Evolutionary conservation across 2,329 filamentous ascomycete genomes (phyloP).

Genomic region (Fusarium subglutinans): DNA sequence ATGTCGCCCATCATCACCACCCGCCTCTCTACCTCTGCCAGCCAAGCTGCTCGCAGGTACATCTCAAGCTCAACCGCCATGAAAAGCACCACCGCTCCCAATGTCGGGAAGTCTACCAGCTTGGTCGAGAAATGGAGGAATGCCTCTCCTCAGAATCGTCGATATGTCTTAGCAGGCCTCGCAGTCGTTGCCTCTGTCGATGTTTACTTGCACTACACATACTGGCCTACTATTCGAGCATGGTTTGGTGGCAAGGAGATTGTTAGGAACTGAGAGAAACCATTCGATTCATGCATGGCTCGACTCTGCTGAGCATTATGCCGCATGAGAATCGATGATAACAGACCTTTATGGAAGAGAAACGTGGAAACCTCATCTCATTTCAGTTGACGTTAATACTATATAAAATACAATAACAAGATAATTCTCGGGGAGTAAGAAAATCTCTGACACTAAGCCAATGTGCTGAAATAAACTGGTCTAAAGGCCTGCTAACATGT

Average conservation of each 20-base stretch:
- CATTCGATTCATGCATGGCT: neutral
- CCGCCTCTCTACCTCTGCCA: constrained; percentile 28
- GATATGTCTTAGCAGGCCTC: constrained; percentile 37
- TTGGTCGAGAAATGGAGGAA: constrained; percentile 41
- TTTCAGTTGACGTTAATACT: neutral
- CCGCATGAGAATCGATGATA: neutral
- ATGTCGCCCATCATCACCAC: constrained; percentile 34
- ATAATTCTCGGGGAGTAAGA: no score
- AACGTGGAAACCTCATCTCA: neutral
- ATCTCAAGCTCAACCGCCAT: constrained; percentile 37
- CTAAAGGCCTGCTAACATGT: neutral
- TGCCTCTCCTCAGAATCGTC: constrained; percentile 41
- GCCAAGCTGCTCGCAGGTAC: constrained; percentile 19
- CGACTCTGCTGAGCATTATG: no score
- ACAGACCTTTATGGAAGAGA: neutral
- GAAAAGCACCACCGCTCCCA: constrained; percentile 11
- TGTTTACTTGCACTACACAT: constrained; percentile 42
- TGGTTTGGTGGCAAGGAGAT: constrained; percentile 12
- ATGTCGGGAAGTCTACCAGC: neutral
- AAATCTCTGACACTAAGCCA: neutral
- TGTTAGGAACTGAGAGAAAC: neutral
- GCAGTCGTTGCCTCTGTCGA: constrained; percentile 35
- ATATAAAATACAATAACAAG: neutral
- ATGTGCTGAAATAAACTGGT: neutral
- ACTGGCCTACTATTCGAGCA: constrained; percentile 34